Conservation (phyloP, 345 rosid genomes). For the Cardamine chenopodiifolia region DNA sequence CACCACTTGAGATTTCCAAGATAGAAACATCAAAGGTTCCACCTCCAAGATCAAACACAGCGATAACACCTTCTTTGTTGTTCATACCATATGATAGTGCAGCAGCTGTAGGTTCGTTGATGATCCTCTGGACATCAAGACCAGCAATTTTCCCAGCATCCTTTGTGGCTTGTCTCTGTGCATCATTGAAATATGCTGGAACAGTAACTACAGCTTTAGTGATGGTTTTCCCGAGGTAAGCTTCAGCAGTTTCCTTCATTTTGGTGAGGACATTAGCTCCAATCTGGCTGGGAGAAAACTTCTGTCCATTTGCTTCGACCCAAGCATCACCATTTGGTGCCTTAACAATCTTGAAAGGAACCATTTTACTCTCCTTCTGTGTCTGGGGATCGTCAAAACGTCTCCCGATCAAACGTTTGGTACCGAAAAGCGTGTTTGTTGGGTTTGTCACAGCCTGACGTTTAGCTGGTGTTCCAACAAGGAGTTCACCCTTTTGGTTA, state of each 20-base stretch:
- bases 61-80: slow-evolving; percentile 54
- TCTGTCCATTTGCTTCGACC: slow-evolving; percentile 52
- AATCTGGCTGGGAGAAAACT: slow-evolving; percentile 54
- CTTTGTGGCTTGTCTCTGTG: slow-evolving; percentile 57
- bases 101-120: slow-evolving; percentile 60
- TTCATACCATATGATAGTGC: slow-evolving; percentile 54
- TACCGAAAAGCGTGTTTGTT: slow-evolving; percentile 43
- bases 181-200: slow-evolving; percentile 60
- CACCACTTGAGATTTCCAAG: slow-evolving; percentile 56
- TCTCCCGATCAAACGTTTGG: slow-evolving; percentile 52
- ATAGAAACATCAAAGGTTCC: slow-evolving; percentile 58
- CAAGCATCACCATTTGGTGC: slow-evolving; percentile 61
- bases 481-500: slow-evolving; percentile 47
- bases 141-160: slow-evolving; percentile 62
- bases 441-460: slow-evolving; percentile 56
- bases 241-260: slow-evolving; percentile 57
- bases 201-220: slow-evolving; percentile 53
- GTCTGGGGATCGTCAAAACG: slow-evolving; percentile 46
- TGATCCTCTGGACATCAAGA: slow-evolving; percentile 56
- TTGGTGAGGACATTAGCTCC: slow-evolving; percentile 52
- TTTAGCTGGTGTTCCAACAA: slow-evolving; percentile 57
- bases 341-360: slow-evolving; percentile 49
- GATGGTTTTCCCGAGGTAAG: slow-evolving; percentile 51
- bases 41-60: slow-evolving; percentile 58
- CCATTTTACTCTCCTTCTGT: slow-evolving; percentile 55